phyloP scores from a whole-genome alignment of 1,139 yeast species.

The Starmera stellimalicola region DNA sequence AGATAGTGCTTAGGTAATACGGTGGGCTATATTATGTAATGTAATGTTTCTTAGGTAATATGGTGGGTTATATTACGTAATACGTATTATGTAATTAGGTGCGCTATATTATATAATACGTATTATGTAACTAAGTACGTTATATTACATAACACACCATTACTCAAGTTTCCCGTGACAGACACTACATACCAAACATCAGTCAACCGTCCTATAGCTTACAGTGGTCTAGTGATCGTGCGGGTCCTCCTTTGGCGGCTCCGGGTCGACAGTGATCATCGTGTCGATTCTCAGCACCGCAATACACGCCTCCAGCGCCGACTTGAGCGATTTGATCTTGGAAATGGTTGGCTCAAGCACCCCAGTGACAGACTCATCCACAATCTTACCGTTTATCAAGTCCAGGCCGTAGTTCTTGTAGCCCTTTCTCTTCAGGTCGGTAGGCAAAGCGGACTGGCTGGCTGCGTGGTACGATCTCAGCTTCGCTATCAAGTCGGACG shows the following conservation, averaged over 20 bases:
- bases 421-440: slow-evolving; percentile 73
- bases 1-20: too few species aligned
- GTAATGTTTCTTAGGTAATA: too few species aligned
- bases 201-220: too few species aligned
- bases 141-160: too few species aligned
- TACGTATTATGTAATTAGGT: too few species aligned
- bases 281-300: slow-evolving; percentile 97
- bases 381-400: slow-evolving; percentile 82
- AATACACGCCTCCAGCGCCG: slow-evolving; percentile 96
- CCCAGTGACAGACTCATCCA: slow-evolving; percentile 76
- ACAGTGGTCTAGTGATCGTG: slow-evolving; percentile 49
- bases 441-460: slow-evolving; percentile 74
- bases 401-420: slow-evolving; percentile 92
- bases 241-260: slow-evolving; percentile 85
- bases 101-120: too few species aligned
- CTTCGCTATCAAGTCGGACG: slow-evolving; percentile 89
- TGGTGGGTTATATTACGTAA: too few species aligned
- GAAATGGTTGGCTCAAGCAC: slow-evolving; percentile 94
- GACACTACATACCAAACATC: too few species aligned
- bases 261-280: slow-evolving; percentile 96
- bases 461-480: slow-evolving; percentile 96
- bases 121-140: too few species aligned
- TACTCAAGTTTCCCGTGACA: too few species aligned
- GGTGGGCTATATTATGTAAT: too few species aligned
- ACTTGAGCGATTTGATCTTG: slow-evolving; percentile 84